Percentiles rank a stretch among this genome's conserved stretches.
phyloP scores from a whole-genome alignment of 192 early-diverging fungal genomes.

The Entophlyctis luteolus region DNA sequence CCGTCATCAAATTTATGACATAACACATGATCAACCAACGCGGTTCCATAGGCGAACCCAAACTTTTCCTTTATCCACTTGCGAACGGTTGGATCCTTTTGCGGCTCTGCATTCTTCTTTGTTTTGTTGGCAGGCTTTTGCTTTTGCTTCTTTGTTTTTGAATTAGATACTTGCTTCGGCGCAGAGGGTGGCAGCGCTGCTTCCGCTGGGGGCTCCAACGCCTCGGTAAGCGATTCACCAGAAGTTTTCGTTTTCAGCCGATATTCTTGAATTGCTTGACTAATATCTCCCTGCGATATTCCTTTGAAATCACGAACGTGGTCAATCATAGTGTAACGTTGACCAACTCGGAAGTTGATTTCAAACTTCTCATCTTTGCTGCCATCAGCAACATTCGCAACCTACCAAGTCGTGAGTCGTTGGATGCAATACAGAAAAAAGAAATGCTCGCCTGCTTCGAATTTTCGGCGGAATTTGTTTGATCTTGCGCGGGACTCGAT shows the following conservation, averaged over 20 bases:
- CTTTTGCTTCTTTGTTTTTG: slow-evolving; percentile 29
- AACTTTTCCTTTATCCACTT: slow-evolving; percentile 36
- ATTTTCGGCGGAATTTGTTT: no score
- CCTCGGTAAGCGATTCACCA: no score
- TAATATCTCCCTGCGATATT: slow-evolving; percentile 43
- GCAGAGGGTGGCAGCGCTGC: no score
- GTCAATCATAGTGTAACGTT: slow-evolving; percentile 65
- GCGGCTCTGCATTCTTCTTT: slow-evolving; percentile 25
- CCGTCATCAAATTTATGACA: slow-evolving; percentile 36
- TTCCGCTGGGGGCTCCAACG: no score
- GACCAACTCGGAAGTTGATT: slow-evolving; percentile 73
- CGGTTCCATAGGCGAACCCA: slow-evolving; percentile 68
- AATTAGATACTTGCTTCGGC: not conserved
- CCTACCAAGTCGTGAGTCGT: no score
- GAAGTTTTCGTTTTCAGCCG: slow-evolving; percentile 18
- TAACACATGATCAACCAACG: slow-evolving; percentile 81
- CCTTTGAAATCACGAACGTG: slow-evolving; percentile 55
- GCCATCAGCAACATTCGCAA: no score
- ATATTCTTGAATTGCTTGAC: slow-evolving; percentile 49
- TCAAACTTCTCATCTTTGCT: slow-evolving; percentile 27
- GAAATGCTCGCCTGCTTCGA: no score
- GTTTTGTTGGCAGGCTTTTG: no score
- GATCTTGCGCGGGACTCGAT: not conserved
- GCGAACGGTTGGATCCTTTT: not conserved
- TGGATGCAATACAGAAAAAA: no score